Base-by-base conservation (phyloP, 1,284 basidiomycete genomes). In the Rhodotorula sp. region DNA sequence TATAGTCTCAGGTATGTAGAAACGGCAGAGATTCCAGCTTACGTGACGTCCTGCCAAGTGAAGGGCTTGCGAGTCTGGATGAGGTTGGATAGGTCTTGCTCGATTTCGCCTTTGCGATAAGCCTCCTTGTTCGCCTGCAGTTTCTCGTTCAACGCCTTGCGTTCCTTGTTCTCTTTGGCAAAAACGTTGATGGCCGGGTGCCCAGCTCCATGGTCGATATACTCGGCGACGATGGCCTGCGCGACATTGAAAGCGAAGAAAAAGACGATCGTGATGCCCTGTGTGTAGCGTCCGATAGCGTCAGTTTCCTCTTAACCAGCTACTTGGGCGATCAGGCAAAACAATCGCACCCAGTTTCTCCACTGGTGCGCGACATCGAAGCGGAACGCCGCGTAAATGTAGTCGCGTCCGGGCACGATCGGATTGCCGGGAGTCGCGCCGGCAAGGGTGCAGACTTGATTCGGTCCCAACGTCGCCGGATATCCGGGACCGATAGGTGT, bases 301-400 rank as follows among this genome's bases (percentile, higher is more conserved):
- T 20, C 22, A 29, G 26, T 10, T 54, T 18, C 48, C 51, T 26
- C n/a, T 26, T 8, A 12, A n/a, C 53, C 6, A 4, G 1, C 26
- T 26, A 24, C 14, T 42, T 2, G 37, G 37, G 29, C 2, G 26
- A 29, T 10, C 10, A 37, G 24, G 55, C 22, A 7, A 29, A 20
- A 46, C 17, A 37, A 55, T 12, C 37, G 37, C 81, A 64, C 87
- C 70, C 85, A 83, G 77, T 87, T 86, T 33, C 85, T 83, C 91
- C 91, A 93, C 14, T 88, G 79, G 77, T 92, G 82, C 30, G 79
- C 79, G 69, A 85, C 85, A n/a, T 81, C 78, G 80, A 91, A 95
- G 0, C 81, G 83, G 79, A 85, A 95, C 0, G 87, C 85, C 1
- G 86, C 78, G 24, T 72, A 74, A 48, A 91, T 80, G 69, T 81